Base-by-base conservation (phyloP, 2,329 filamentous ascomycete species). In the Colletotrichum noveboracense region DNA sequence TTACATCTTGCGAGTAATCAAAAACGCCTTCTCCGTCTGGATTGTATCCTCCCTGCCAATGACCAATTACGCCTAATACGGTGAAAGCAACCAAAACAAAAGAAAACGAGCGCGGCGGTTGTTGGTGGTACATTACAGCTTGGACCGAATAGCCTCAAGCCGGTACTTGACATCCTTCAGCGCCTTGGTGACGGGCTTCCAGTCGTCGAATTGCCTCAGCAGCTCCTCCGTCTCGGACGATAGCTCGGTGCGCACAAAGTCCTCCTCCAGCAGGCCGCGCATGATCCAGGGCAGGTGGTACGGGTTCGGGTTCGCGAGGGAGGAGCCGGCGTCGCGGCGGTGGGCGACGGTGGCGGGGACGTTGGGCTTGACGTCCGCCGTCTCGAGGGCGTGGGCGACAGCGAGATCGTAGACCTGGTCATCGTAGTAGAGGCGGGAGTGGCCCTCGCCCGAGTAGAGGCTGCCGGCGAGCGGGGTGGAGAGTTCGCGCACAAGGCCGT, bases 261-360 rank as follows among this genome's bases (percentile, higher is more conserved):
- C 94, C 83, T 99, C 97, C 82, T 98, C 97, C 4, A 99, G 86
- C 73, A 99, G 86, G 1, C 97, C 97, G 9, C 97, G 92, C 93
- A 99, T 97, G 43, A 97, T 96, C 93, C 97, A 99, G 0, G 97
- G 97, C 16, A 99, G 87, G 71, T 97, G 93, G 81, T 96, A 98
- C 0, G 96, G 96, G 80, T 98, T 98, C 18, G 93, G 86, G 73
- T 90, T 89, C 1, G 85, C 81, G 32, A 91, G 79, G 77, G 83
- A 80, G 7, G 64, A 70, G 7, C 34, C 58, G 5, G 80, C 78
- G 30, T 70, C 52, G 52, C 66, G 36, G 66, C 56, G 61, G 67
- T 71, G 55, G 80, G 30, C 5, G 79, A 78, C 21, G 81, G 79
- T 32, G 81, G 80, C 12, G 75, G 76, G 68, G 71, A 21, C 78